Evolutionary conservation across 2,329 filamentous ascomycete species (phyloP).

Genomic region (Penicillium sp.): DNA sequence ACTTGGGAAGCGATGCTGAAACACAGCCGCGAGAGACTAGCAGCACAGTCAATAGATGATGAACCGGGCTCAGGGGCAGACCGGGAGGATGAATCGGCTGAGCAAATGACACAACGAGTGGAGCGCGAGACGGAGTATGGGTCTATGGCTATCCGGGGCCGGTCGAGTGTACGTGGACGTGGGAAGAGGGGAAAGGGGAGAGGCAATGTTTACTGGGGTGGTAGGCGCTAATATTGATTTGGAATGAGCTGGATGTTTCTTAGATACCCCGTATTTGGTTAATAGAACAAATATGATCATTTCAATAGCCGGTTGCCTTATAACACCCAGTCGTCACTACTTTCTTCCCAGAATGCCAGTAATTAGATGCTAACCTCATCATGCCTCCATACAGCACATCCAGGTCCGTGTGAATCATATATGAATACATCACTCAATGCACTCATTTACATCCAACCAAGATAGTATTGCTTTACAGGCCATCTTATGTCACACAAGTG

Average conservation of each 20-base stretch:
- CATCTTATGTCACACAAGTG: slow-evolving; percentile 1
- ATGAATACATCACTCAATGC: neutral
- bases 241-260: neutral
- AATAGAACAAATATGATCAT: neutral
- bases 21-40: slow-evolving; percentile 10
- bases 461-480: neutral
- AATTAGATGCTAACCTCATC: neutral
- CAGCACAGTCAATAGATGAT: slow-evolving; percentile 3
- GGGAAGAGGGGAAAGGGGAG: slow-evolving; percentile 16
- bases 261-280: neutral
- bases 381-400: neutral
- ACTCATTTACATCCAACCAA: neutral
- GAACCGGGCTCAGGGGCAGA: neutral
- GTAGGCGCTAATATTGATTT: neutral
- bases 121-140: slow-evolving; percentile 32
- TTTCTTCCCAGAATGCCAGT: neutral
- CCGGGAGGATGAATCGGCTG: slow-evolving; percentile 11
- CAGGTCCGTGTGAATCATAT: neutral
- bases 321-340: neutral
- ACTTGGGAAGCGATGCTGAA: slow-evolving; percentile 33
- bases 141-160: slow-evolving; percentile 33
- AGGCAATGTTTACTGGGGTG: slow-evolving; percentile 13
- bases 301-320: neutral
- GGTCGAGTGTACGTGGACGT: slow-evolving; percentile 22
- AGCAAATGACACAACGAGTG: slow-evolving; percentile 17